Evolutionary conservation across 2,329 filamentous ascomycete genomes (phyloP).

Genomic region (Diaporthe citriasiana): DNA sequence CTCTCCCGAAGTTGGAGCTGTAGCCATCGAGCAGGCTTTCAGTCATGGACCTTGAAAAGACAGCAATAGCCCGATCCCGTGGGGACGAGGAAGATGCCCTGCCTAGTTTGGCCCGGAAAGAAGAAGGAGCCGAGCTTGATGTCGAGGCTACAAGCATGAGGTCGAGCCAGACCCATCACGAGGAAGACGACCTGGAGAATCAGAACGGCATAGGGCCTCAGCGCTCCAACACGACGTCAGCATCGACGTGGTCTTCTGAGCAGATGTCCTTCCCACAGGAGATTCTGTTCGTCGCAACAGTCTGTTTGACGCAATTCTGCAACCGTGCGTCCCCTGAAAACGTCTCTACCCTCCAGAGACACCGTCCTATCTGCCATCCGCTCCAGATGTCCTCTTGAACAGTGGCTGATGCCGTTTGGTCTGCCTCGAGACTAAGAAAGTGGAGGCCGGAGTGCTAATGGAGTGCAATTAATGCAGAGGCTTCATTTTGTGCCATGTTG

Average conservation of each 20-base stretch:
- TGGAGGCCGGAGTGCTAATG: not conserved
- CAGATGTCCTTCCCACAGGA: constrained; percentile 42
- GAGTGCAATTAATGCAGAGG: constrained; percentile 29
- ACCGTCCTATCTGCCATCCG: not conserved
- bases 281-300: constrained; percentile 42
- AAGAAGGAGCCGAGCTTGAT: not conserved
- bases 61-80: no score
- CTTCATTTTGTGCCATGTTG: constrained; percentile 40
- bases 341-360: not conserved
- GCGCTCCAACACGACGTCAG: constrained; percentile 30
- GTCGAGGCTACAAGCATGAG: not conserved
- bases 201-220: constrained; percentile 14
- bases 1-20: no score
- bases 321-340: constrained; percentile 35
- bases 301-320: constrained; percentile 44
- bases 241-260: constrained; percentile 37
- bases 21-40: not conserved
- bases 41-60: not conserved
- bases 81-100: not conserved
- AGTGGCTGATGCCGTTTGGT: not conserved
- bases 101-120: not conserved
- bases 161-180: not conserved
- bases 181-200: not conserved
- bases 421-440: not conserved
- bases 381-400: no score